These are phyloP conservation scores for Biscutella laevigata DNA, from an alignment of 441 rosid species.

Conservation along the genomic window DNA sequence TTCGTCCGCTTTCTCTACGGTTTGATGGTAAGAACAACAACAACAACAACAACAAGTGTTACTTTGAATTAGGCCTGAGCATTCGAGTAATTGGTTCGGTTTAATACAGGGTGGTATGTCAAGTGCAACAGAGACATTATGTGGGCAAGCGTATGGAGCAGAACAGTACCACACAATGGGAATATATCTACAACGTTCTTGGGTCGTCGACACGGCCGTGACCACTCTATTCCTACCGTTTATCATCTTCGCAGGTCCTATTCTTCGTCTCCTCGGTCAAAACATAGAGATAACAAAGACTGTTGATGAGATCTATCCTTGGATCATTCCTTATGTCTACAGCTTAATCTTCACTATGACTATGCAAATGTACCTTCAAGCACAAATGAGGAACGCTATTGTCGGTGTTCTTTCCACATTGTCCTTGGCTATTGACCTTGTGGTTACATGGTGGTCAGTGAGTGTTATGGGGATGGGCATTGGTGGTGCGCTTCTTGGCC, in stretches of 20 bases:
- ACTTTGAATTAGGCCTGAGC: no score
- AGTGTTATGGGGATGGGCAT: conserved; percentile 34
- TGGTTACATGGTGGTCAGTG: conserved; percentile 51
- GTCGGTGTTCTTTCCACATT: conserved; percentile 38
- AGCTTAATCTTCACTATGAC: conserved; percentile 28
- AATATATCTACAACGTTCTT: conserved; percentile 68
- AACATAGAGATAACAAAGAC: conserved; percentile 36
- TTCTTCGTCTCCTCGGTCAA: conserved; percentile 45
- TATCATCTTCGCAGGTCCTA: conserved; percentile 37
- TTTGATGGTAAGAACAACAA: conserved; percentile 25
- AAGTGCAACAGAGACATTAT: conserved; percentile 78
- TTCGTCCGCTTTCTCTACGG: conserved; percentile 32
- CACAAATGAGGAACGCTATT: conserved; percentile 49
- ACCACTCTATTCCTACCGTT: conserved; percentile 45
- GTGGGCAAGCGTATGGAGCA: conserved; percentile 89
- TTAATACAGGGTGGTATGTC: conserved; percentile 60
- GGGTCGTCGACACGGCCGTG: conserved; percentile 37
- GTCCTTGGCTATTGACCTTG: conserved; percentile 36
- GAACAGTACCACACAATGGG: conserved; percentile 66
- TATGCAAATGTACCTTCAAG: conserved; percentile 55
- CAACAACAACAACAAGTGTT: no score
- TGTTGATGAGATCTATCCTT: conserved; percentile 38
- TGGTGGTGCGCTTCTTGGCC: conserved; percentile 50
- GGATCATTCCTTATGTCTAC: conserved; percentile 53
- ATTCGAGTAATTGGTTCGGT: no score